Conservation (phyloP, 306 rosid genomes). For the Fragaria vesca region DNA sequence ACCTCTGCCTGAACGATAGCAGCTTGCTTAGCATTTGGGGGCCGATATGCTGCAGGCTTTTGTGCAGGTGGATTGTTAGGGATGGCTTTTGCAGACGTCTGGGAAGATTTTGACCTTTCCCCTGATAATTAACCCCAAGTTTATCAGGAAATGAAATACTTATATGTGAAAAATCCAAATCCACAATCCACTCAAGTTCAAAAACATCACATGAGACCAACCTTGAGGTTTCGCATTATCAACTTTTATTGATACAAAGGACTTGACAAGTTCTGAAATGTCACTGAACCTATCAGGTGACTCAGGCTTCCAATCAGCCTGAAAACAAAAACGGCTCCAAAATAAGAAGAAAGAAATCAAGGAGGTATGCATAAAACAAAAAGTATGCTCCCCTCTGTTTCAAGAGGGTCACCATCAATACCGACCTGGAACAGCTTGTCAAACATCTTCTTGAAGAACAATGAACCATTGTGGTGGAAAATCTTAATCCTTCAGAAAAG, state of each 20-base stretch:
- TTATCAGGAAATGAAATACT: constrained; percentile 21
- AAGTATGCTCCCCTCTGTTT: not conserved
- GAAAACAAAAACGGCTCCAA: constrained; percentile 18
- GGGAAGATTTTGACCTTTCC: constrained; percentile 52
- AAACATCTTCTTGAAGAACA: constrained; percentile 87
- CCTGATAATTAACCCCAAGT: constrained; percentile 45
- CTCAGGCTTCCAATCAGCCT: constrained; percentile 97
- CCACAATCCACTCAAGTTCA: constrained; percentile 6
- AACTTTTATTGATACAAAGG: constrained; percentile 51
- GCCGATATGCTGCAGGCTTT: constrained; percentile 90
- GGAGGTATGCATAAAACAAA: not conserved
- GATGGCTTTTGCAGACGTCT: constrained; percentile 40
- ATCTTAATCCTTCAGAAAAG: constrained; percentile 62
- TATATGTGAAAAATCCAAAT: constrained; percentile 9
- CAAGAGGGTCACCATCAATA: constrained; percentile 24
- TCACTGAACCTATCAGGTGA: constrained; percentile 66
- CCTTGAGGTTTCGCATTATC: constrained; percentile 73
- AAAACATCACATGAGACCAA: constrained; percentile 21
- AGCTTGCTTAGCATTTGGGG: constrained; percentile 85
- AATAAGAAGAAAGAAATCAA: constrained; percentile 1
- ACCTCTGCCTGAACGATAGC: constrained; percentile 89
- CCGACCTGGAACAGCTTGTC: constrained; percentile 90
- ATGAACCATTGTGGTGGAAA: constrained; percentile 75
- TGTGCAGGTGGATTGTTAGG: constrained; percentile 51
- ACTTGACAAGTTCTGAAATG: constrained; percentile 57